These are phyloP conservation scores for Plantago ovata DNA, from an alignment of 257 asterid genomes.

Conservation along the genomic window DNA sequence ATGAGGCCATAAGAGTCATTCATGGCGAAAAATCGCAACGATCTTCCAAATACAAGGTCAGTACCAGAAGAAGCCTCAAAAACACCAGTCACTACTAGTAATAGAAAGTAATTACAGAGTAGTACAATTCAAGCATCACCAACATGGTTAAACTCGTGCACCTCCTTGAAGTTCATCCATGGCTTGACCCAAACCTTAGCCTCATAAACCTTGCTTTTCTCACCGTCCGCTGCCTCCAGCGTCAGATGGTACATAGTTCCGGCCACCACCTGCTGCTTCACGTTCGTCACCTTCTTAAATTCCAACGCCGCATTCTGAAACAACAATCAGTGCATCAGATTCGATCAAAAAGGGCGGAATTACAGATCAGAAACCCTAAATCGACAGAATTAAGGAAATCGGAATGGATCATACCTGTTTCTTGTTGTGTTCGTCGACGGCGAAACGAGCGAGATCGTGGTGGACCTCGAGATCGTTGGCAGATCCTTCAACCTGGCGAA, in stretches of 20 bases:
- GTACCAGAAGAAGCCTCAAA: neutral
- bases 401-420: slow-evolving; percentile 49
- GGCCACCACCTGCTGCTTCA: slow-evolving; percentile 72
- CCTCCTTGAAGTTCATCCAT: slow-evolving; percentile 80
- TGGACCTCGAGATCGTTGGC: slow-evolving; percentile 66
- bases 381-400: neutral
- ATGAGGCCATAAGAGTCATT: too few species aligned
- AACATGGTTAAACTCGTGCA: slow-evolving; percentile 67
- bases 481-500: slow-evolving; percentile 47
- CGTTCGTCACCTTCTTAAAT: slow-evolving; percentile 67
- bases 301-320: slow-evolving; percentile 65
- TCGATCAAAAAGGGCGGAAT: neutral
- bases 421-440: slow-evolving; percentile 63
- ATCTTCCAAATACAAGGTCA: neutral
- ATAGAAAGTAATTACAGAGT: neutral
- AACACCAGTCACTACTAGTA: too few species aligned
- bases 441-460: slow-evolving; percentile 70
- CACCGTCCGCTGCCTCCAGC: slow-evolving; percentile 67
- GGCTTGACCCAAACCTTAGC: slow-evolving; percentile 94
- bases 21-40: too few species aligned
- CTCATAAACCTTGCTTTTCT: slow-evolving; percentile 60
- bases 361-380: neutral
- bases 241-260: slow-evolving; percentile 77
- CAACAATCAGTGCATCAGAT: slow-evolving; percentile 2
- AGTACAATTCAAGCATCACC: slow-evolving; percentile 39